Percentiles rank a stretch among this genome's conserved stretches.
These are phyloP conservation scores for Gracilaria domingensis DNA, from an alignment of 23 red algal genomes.

Conservation along the genomic window DNA sequence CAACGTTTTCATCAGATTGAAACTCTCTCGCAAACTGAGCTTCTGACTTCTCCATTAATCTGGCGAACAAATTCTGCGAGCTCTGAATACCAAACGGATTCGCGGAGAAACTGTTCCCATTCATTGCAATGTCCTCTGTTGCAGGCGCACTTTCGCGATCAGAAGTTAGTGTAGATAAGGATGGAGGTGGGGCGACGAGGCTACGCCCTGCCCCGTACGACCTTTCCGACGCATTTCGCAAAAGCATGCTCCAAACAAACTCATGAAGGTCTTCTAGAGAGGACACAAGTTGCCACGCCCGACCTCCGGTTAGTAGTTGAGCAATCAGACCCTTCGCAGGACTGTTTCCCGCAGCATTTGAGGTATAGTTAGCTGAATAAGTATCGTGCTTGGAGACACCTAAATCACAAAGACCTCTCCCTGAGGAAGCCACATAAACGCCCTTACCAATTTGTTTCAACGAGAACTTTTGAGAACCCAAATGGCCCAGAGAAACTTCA, in stretches of 20 bases:
- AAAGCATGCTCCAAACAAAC: constrained; percentile 26
- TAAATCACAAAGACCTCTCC: constrained; percentile 51
- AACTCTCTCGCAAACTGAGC: constrained; percentile 12
- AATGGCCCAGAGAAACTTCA: constrained; percentile 28
- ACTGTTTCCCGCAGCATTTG: constrained; percentile 53
- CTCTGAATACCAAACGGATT: constrained; percentile 42
- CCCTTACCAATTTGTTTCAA: constrained; percentile 55
- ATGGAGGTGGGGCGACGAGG: constrained; percentile 48
- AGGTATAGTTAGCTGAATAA: constrained; percentile 30
- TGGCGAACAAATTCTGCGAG: constrained; percentile 31
- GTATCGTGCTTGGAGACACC: constrained; percentile 29
- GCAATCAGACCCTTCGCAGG: constrained; percentile 57
- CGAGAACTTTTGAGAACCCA: neutral
- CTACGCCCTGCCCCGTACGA: constrained; percentile 64
- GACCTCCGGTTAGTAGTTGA: constrained; percentile 64
- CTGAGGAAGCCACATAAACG: constrained; percentile 34
- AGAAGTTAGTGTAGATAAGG: constrained; percentile 37
- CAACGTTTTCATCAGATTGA: neutral
- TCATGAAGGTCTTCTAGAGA: constrained; percentile 52
- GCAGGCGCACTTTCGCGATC: constrained; percentile 18
- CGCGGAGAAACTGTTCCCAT: neutral
- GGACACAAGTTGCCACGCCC: constrained; percentile 61
- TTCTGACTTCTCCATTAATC: constrained; percentile 64
- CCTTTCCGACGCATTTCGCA: constrained; percentile 19
- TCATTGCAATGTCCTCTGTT: neutral